Evolutionary conservation across 2,329 filamentous ascomycete species (phyloP), one percentile per base, ranked within the genome.

Genomic region (Trichophyton schoenleinii): DNA sequence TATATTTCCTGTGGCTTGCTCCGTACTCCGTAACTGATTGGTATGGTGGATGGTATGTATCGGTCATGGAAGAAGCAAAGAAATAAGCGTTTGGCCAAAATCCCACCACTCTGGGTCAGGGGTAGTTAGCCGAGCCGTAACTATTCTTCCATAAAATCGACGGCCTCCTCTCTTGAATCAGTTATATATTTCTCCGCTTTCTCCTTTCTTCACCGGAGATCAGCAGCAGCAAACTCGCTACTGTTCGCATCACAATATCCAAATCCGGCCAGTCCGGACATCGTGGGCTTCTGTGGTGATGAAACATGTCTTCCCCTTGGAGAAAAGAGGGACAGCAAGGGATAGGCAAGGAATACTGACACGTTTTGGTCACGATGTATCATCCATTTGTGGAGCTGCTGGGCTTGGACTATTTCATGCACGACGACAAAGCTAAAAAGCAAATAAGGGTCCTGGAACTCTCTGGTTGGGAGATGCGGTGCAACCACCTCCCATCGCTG

Each of bases 351-450:
- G 46, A 6, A 55, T 55, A 28, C 13, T 55, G 52, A 55, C 52
- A 55, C 52, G 52, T 55, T 55, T 34, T 55, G 52, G 52, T 55
- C 52, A 55, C 52, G 52, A 55, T 55, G 52, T 55, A 55, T 55
- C 52, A 55, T 55, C 52, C 25, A 55, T n/a, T 18, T 55, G 52
- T 55, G 52, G 52, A 55, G 52, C 15, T n/a, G 52, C 28, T 36
- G 52, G 25, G 52, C 52, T 55, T 55, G 25, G 52, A 55, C 28
- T 55, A 55, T 34, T 53, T 55, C n/a, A 55, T 55, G 52, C 52
- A 55, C 52, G 52, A 55, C 52, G 25, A 55, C 13, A 55, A 55
- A 55, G 52, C 28, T 55, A 55, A 55, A 52, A 55, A 55, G 28
- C 28, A 36, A 20, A 34, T 6, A 55, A 36, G 52, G 4, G 8